Conservation (phyloP, 176 grass and related monocot genomes). For the Carex kokanica region DNA sequence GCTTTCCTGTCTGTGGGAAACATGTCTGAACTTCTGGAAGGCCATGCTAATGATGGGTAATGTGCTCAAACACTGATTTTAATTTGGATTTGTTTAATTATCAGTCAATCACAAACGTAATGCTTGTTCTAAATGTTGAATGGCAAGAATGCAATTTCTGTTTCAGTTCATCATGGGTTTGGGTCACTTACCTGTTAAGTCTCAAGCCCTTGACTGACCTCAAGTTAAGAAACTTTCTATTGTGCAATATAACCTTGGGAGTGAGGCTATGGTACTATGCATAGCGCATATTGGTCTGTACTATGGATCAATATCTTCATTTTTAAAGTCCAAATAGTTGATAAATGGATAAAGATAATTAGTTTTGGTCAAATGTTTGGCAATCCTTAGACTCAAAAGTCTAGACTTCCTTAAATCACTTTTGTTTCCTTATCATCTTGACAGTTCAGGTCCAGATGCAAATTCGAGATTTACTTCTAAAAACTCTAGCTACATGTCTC, state of each 20-base stretch:
- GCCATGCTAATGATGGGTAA: conserved; percentile 69
- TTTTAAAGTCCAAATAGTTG: background rate
- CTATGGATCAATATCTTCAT: no score
- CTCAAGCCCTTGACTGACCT: background rate
- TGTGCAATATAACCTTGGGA: background rate
- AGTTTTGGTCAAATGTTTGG: background rate
- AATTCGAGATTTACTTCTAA: conserved; percentile 56
- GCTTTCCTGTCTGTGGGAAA: conserved; percentile 98
- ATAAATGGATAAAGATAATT: background rate
- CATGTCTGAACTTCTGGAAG: conserved; percentile 68
- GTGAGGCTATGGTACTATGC: no score
- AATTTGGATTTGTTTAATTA: background rate
- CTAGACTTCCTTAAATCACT: background rate
- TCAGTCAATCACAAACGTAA: background rate
- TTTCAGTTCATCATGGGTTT: background rate
- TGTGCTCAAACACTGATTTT: background rate
- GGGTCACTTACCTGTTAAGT: background rate
- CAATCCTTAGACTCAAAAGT: conserved; percentile 17
- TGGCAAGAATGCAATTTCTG: background rate
- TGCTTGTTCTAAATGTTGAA: background rate
- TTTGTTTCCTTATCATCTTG: conserved; percentile 15
- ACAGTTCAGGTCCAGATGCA: conserved; percentile 69
- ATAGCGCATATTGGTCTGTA: no score
- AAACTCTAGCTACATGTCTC: conserved; percentile 52
- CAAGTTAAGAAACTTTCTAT: background rate